A percentile compares a stretch with the other conserved stretches of the same genome.
These are phyloP conservation scores for Talaromyces sp. DNA, from an alignment of 2,329 filamentous ascomycete genomes.

Conservation along the genomic window DNA sequence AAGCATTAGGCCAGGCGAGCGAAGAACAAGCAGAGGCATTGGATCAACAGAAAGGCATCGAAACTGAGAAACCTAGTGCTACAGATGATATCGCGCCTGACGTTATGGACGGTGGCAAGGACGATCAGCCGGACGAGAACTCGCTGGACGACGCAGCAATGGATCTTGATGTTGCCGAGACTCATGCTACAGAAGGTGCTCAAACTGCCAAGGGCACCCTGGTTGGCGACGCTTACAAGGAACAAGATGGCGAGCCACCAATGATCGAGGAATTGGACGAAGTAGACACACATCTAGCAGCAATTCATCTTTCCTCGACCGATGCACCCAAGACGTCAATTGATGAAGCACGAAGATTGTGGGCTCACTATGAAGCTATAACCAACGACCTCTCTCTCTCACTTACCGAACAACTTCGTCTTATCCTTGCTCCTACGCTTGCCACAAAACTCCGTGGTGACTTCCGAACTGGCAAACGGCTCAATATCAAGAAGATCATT, in stretches of 20 bases:
- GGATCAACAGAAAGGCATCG: conserved; percentile 83
- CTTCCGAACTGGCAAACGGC: conserved; percentile 93
- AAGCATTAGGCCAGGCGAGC: conserved; percentile 82
- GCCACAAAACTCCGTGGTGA: conserved; percentile 95
- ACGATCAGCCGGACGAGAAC: conserved; percentile 39
- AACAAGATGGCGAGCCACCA: conserved; percentile 36
- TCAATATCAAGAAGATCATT: conserved; percentile 99
- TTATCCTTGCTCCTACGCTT: conserved; percentile 90
- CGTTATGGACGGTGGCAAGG: conserved; percentile 35
- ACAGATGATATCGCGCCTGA: conserved; percentile 56
- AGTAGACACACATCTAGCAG: conserved; percentile 56
- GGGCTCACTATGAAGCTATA: conserved; percentile 75
- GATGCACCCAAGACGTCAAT: conserved; percentile 41
- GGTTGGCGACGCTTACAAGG: conserved; percentile 24
- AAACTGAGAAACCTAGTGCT: conserved; percentile 55
- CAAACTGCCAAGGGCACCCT: conserved; percentile 52
- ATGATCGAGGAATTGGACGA: conserved; percentile 43
- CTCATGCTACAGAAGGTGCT: conserved; percentile 37
- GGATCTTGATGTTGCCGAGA: conserved; percentile 30
- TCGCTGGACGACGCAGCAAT: conserved; percentile 45
- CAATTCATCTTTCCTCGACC: conserved; percentile 63
- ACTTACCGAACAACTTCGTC: conserved; percentile 86
- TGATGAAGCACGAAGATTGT: conserved; percentile 65
- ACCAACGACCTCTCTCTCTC: conserved; percentile 84
- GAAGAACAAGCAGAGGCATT: conserved; percentile 82